Evolutionary conservation across 306 rosid species (phyloP).

Genomic region (Fragaria ananassa): DNA sequence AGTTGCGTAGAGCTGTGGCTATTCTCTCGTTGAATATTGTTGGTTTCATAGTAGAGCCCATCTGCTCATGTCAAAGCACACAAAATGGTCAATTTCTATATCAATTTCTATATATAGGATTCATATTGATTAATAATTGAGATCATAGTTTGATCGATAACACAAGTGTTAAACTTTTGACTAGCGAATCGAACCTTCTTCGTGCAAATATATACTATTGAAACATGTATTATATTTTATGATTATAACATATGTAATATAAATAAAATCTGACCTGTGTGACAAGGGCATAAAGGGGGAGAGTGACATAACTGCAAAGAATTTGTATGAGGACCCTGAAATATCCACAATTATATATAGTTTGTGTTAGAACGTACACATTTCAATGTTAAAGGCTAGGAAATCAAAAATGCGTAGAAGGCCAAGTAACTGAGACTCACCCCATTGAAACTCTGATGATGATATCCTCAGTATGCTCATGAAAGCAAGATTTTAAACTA

Average conservation of each 20-base stretch:
- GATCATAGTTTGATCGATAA: not conserved
- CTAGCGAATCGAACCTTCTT: not conserved
- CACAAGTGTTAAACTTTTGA: not conserved
- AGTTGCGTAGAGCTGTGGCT: slow-evolving; percentile 57
- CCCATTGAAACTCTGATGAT: slow-evolving; percentile 81
- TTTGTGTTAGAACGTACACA: not conserved
- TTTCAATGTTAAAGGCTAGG: not conserved
- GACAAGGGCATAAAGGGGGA: slow-evolving; percentile 87
- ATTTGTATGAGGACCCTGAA: slow-evolving; percentile 66
- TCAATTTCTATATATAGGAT: not conserved
- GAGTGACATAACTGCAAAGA: slow-evolving; percentile 87
- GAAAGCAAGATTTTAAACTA: slow-evolving; percentile 64
- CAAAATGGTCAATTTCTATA: not conserved
- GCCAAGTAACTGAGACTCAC: slow-evolving; percentile 30
- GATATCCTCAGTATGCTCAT: slow-evolving; percentile 48
- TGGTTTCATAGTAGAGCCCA: slow-evolving; percentile 84
- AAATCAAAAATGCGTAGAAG: not conserved
- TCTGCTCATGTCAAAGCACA: slow-evolving; percentile 33
- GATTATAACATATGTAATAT: not conserved
- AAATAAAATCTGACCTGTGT: slow-evolving; percentile 57
- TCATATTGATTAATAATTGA: not conserved
- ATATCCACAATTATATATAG: not conserved
- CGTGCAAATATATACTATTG: not conserved
- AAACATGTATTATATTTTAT: not conserved
- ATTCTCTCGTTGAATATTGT: slow-evolving; percentile 79